Base-by-base conservation (phyloP, 176 grass and related monocot species). In the Carex pumila region DNA sequence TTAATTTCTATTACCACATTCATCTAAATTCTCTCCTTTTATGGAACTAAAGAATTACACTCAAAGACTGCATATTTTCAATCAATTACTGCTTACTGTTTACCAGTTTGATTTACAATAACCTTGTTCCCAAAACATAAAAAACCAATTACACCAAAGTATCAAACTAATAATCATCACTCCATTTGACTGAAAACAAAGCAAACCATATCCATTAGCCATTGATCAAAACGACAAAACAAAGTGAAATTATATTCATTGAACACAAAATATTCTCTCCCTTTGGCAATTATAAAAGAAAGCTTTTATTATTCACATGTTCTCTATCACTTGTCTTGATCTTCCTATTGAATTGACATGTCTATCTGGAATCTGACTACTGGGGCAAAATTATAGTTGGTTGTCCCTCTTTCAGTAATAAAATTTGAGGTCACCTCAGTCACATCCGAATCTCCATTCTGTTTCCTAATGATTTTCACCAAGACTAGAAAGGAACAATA, bases 1-100 rank as follows among this genome's bases (percentile, higher is more conserved):
- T 47, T 64, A 29, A 61, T 76, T 47, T 66, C 43, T 79, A 15
- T 14, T 57, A 32, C n/a, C 68, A 61, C 71, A 86, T 84, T 50
- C 68, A 81, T 65, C 64, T 17, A 60, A 79, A 32, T 31, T 66
- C 83, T 83, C 53, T 7, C 58, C 54, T n/a, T 18, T 14, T 13
- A 84, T 66, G 10, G 10, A 36, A 18, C 1, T 68, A 68, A 68
- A 68, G 29, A 6, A 65, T 66, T 65, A 4, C 22, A 65, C 25
- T 65, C 45, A 49, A 49, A 67, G 13, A 67, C 5, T 67, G 31
- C 65, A 67, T 15, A 67, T 67, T 64, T 17, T 31, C 63, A 14
- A 66, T 1, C 34, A 66, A 17, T 22, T 6, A 67, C 29, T 1
- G 14, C 4, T 1, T 67, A 14, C 30, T 67, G 12, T 67, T 67